Base-by-base conservation (phyloP, 139 green algal genomes). In the Zygnema circumcarinatum region DNA sequence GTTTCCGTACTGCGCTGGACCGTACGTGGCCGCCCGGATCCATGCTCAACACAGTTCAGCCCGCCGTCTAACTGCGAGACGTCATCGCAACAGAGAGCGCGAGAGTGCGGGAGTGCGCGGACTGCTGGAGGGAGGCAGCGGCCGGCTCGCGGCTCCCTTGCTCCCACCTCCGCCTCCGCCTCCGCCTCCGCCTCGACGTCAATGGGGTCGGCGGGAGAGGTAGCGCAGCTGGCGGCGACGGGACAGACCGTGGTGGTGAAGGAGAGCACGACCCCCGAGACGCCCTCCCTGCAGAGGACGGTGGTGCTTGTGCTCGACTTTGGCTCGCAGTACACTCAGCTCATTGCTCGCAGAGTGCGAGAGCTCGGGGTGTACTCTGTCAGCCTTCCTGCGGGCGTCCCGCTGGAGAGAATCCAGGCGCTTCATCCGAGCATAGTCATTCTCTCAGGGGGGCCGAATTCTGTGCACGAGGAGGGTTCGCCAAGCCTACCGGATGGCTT, bases 271-370 rank as follows among this genome's bases (percentile, higher is more conserved):
- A 62, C 47, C 16, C 47, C 47, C 7, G 47, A 62, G 16, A 62
- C 47, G 47, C 47, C 47, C 47, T 62, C 47, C 16, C 47, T 62
- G 7, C 69, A 84, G n/a, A 67, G 85, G 25, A 82, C 85, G 25
- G 56, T 80, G 21, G 88, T 92, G 21, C 79, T 97, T 39, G 93
- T 98, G 56, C 89, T 98, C 25, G 96, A 98, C 85, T 98, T 96
- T 86, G 96, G 97, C 22, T 97, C 93, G 0, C 97, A 99, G 87
- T 99, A 99, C 91, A 99, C 96, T 0, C 97, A 99, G 92, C 94
- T 99, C 0, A 99, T 99, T 84, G 94, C 95, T 0, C 91, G 97
- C 38, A 92, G 97, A 0, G 92, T 99, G 22, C 92, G 97, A 67
- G 97, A 99, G 87, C 91, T 98, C 16, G 90, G 92, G 16, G 94